phyloP scores from a whole-genome alignment of 1,284 basidiomycete species.

The Ganoderma sp. region DNA sequence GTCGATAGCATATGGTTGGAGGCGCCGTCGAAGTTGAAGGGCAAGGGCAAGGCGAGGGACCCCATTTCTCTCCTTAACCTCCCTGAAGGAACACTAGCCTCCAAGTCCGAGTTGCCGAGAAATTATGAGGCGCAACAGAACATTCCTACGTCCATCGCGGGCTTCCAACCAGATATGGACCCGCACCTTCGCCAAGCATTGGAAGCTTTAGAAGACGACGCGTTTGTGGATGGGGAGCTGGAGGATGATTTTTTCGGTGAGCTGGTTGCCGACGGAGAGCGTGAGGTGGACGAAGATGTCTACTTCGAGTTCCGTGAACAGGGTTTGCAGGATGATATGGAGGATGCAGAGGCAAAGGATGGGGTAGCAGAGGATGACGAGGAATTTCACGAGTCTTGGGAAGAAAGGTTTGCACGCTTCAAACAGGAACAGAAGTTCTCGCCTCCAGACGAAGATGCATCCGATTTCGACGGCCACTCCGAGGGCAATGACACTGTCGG shows the following conservation, averaged over 20 bases:
- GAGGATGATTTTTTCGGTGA: conserved; percentile 79
- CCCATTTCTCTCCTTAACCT: conserved; percentile 55
- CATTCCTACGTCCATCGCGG: conserved; percentile 83
- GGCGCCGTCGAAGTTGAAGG: conserved; percentile 58
- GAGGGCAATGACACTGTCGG: conserved; percentile 86
- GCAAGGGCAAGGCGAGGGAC: conserved; percentile 43
- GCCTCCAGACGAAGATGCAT: conserved; percentile 46
- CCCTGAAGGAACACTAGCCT: conserved; percentile 77
- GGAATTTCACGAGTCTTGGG: conserved; percentile 59
- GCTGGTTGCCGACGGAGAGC: conserved; percentile 78
- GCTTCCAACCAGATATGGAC: conserved; percentile 97
- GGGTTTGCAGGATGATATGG: conserved; percentile 46
- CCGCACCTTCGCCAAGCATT: conserved; percentile 92
- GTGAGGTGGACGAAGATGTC: conserved; percentile 56
- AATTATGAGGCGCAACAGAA: conserved; percentile 77
- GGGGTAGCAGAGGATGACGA: conserved; percentile 33
- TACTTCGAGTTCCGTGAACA: conserved; percentile 78
- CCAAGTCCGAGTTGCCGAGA: conserved; percentile 73
- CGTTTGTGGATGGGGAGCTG: conserved; percentile 81
- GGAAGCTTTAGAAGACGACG: conserved; percentile 96
- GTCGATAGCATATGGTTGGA: conserved; percentile 80
- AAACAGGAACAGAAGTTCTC: conserved; percentile 58
- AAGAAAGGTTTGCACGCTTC: conserved; percentile 79
- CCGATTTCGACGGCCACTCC: conserved; percentile 57
- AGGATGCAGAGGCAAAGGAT: conserved; percentile 32